Percentiles rank a stretch among this genome's conserved stretches.
phyloP scores from a whole-genome alignment of 2,329 filamentous ascomycete genomes.

The Xylaria sp. region DNA sequence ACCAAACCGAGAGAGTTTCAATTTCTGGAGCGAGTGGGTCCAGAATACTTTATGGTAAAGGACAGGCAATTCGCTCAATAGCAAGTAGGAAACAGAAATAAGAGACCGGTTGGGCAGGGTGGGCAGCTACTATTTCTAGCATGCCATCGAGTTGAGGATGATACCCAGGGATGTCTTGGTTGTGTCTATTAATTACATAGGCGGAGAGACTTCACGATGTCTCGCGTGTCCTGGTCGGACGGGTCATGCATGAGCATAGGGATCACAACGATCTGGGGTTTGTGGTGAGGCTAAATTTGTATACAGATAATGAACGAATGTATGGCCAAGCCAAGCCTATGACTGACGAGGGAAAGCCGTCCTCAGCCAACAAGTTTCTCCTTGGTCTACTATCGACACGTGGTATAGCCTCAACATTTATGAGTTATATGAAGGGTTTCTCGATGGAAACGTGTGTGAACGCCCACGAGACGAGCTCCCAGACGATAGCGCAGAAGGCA shows the following conservation, averaged over 20 bases:
- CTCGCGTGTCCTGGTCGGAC: conserved; percentile 13
- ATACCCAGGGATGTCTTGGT: conserved; percentile 24
- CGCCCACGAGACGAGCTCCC: conserved; percentile 51
- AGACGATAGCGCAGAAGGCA: conserved; percentile 64
- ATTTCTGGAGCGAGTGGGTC: conserved; percentile 43
- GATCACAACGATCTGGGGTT: conserved; percentile 8
- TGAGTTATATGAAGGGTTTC: conserved; percentile 27
- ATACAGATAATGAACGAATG: conserved; percentile 41
- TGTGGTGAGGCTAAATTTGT: conserved; percentile 37
- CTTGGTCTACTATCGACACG: conserved; percentile 5
- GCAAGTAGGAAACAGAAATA: neutral
- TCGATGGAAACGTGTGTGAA: conserved; percentile 42
- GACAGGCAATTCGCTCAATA: conserved; percentile 30
- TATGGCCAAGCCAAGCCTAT: conserved; percentile 36
- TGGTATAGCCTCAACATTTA: conserved; percentile 11
- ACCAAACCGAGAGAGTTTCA: conserved; percentile 52
- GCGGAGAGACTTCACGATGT: conserved; percentile 7
- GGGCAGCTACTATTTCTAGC: conserved; percentile 1
- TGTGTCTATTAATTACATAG: conserved; percentile 19
- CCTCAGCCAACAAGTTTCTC: conserved; percentile 18
- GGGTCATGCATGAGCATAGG: conserved; percentile 19
- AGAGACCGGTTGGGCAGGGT: neutral
- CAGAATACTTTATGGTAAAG: conserved; percentile 44
- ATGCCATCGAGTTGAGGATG: conserved; percentile 9
- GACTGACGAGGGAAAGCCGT: conserved; percentile 14